Conservation (phyloP, 225 moss, liverwort and hornwort genomes). For the Physcomitrium patens region DNA sequence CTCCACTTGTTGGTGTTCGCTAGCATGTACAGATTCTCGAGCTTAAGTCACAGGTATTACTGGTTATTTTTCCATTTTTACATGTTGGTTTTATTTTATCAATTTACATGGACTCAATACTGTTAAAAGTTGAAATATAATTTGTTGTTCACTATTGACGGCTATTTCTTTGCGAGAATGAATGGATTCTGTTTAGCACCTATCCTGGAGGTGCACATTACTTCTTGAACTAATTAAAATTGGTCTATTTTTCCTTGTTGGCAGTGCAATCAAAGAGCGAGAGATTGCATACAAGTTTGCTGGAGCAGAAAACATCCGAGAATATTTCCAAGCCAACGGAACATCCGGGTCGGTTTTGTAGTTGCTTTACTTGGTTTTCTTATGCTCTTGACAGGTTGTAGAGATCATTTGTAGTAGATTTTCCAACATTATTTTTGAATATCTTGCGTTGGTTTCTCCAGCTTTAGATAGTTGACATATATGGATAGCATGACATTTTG, state of each 20-base stretch:
- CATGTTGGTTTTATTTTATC: not conserved
- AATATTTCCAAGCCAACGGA: slow-evolving; percentile 34
- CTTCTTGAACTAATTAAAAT: not conserved
- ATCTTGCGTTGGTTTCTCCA: no score
- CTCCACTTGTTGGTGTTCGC: slow-evolving; percentile 80
- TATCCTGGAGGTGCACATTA: not conserved
- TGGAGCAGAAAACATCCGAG: slow-evolving; percentile 54
- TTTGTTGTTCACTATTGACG: not conserved
- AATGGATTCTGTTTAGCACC: not conserved
- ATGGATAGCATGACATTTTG: no score
- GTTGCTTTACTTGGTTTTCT: not conserved
- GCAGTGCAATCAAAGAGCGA: slow-evolving; percentile 56
- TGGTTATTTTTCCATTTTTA: not conserved
- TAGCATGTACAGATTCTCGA: slow-evolving; percentile 86
- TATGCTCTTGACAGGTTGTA: no score
- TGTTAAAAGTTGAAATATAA: no score
- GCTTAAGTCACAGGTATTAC: slow-evolving; percentile 68
- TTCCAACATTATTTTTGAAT: no score
- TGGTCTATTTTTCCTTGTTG: slow-evolving; percentile 22
- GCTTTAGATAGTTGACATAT: no score
- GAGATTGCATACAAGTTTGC: slow-evolving; percentile 54
- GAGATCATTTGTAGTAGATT: no score
- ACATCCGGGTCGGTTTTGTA: slow-evolving; percentile 1
- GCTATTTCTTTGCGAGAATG: not conserved
- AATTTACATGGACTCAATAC: no score